Percentiles rank a stretch among this genome's conserved stretches.
Conservation (phyloP, 306 rosid species). For the Vicia sativa region DNA sequence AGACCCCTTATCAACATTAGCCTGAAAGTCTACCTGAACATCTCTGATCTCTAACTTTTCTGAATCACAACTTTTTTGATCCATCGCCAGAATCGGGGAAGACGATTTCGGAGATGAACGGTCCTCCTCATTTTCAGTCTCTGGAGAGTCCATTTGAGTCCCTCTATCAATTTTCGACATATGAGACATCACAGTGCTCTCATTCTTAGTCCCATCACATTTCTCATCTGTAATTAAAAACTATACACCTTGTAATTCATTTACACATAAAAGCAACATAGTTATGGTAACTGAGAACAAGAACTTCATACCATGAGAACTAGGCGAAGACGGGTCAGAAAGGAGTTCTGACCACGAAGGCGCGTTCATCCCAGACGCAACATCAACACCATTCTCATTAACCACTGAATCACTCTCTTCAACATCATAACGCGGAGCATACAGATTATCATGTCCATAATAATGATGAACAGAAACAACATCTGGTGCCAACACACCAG, state of each 20-base stretch:
- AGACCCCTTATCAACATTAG: conserved; percentile 49
- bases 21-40: conserved; percentile 76
- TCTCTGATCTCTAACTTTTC: conserved; percentile 66
- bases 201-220: conserved; percentile 42
- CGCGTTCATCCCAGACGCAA: conserved; percentile 36
- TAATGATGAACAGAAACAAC: conserved; percentile 52
- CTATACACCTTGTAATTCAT: neutral
- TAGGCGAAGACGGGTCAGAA: conserved; percentile 50
- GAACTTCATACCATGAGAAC: conserved; percentile 50
- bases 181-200: conserved; percentile 36
- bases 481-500: conserved; percentile 76
- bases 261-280: neutral
- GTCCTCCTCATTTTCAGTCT: conserved; percentile 44
- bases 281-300: neutral
- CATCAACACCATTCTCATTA: conserved; percentile 22
- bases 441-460: conserved; percentile 54
- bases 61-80: conserved; percentile 41
- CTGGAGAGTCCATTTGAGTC: conserved; percentile 71
- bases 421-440: conserved; percentile 43
- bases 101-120: conserved; percentile 45
- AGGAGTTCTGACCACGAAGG: conserved; percentile 57
- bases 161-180: conserved; percentile 60
- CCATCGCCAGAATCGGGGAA: conserved; percentile 38
- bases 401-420: conserved; percentile 39
- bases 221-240: conserved; percentile 53